Base-by-base conservation (phyloP, 2,329 filamentous ascomycete species). In the Alternaria arbusti region DNA sequence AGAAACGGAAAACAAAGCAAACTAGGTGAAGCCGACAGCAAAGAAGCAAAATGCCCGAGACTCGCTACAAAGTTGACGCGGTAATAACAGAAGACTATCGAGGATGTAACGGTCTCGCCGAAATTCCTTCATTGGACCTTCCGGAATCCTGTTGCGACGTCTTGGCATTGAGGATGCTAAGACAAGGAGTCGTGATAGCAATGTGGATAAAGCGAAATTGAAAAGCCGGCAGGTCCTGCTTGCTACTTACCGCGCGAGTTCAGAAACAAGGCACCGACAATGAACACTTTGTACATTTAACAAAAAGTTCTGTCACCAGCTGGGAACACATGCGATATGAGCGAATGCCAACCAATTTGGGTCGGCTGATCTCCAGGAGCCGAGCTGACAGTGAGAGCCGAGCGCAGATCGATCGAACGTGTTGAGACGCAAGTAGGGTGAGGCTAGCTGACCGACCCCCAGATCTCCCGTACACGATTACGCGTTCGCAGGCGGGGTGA, bases 361-460 rank as follows among this genome's bases (percentile, higher is more conserved):
- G 45, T 47, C 52, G 30, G 52, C 44, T 57, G 45, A 50, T 26
- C 44, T 23, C 44, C 45, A 26, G 32, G 44, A 55, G 28, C 26
- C 43, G 57, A 54, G 57, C 57, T 55, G 50, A 59, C 44, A 17
- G 17, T 28, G 46, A 30, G 46, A 52, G 49, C 30, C 49, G 49
- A 36, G 54, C 44, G 44, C 45, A 45, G 58, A 61, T 61, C 52
- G 36, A 66, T 64, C 58, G 28, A 50, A 49, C 44, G 47, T 68
- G 66, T 68, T 68, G 68, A 65, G 68, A 68, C 54, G 66, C 68
- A 65, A 40, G 51, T 56, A 49, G 51, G 64, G 36, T 52, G 60
- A 50, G 17, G 46, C 32, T 54, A 43, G 52, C 40, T 63, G 67
- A 63, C 61, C 49, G 55, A 40, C 56, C 51, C 59, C 49, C 54